These are phyloP conservation scores for Penicillium lagena DNA, from an alignment of 495 filamentous ascomycete genomes.

Conservation along the genomic window DNA sequence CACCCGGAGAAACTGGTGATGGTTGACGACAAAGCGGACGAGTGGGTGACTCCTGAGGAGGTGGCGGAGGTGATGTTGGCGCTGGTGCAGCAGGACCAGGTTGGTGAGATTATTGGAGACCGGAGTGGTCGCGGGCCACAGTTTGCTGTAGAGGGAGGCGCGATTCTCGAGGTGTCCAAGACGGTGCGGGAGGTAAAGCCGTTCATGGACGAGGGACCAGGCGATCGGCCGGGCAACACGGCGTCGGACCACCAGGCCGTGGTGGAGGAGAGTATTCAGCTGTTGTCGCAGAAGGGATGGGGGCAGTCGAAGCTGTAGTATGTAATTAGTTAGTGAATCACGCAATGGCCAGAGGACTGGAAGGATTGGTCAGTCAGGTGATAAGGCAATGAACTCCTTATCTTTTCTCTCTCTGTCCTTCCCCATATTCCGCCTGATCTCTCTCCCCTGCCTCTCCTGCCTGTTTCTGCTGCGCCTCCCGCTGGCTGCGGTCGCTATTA, in stretches of 20 bases:
- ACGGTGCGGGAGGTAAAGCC: constrained; percentile 44
- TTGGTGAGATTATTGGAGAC: constrained; percentile 39
- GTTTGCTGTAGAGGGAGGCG: constrained; percentile 37
- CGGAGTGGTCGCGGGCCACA: constrained; percentile 22
- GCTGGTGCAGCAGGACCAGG: constrained; percentile 45
- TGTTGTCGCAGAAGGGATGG: constrained; percentile 39
- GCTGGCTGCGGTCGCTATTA: constrained; percentile 22
- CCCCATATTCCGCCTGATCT: background rate
- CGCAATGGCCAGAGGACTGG: background rate
- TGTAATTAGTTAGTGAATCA: background rate
- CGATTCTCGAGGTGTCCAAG: constrained; percentile 55
- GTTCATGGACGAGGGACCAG: constrained; percentile 55
- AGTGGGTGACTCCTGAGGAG: constrained; percentile 59
- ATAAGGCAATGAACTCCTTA: background rate
- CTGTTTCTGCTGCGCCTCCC: background rate
- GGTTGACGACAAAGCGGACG: constrained; percentile 41
- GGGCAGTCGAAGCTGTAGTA: constrained; percentile 21
- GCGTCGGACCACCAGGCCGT: constrained; percentile 31
- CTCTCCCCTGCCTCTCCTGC: too few relatives aligned
- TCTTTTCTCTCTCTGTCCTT: constrained; percentile 1
- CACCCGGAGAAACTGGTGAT: constrained; percentile 59
- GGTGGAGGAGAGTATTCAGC: constrained; percentile 39
- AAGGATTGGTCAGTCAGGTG: constrained; percentile 6
- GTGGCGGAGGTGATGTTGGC: constrained; percentile 60
- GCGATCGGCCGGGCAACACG: constrained; percentile 36